These are phyloP conservation scores for Drechslerella coelobrocha DNA, from an alignment of 2,329 filamentous ascomycete genomes.

Conservation along the genomic window DNA sequence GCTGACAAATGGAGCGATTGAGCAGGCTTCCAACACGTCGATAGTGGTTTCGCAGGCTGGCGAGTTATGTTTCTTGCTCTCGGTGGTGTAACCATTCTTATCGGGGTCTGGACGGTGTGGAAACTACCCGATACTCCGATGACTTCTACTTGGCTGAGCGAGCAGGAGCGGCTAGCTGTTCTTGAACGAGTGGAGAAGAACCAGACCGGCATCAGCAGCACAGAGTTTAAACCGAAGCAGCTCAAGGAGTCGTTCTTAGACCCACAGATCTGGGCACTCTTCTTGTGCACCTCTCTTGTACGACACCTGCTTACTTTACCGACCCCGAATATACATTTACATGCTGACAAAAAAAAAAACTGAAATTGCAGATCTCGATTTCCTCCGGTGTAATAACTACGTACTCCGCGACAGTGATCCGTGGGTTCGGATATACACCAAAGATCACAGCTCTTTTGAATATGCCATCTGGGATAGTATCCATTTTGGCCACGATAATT, in stretches of 20 bases:
- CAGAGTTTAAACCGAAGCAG: slow-evolving; percentile 64
- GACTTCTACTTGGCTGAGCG: slow-evolving; percentile 59
- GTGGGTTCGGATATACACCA: slow-evolving; percentile 61
- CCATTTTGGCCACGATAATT: slow-evolving; percentile 64
- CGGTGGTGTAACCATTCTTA: slow-evolving; percentile 61
- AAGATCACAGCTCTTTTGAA: slow-evolving; percentile 64
- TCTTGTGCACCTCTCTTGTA: slow-evolving; percentile 63
- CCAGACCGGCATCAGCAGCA: slow-evolving; percentile 66
- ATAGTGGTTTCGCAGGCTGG: slow-evolving; percentile 59
- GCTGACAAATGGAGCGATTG: slow-evolving; percentile 26
- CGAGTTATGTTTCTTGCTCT: slow-evolving; percentile 64
- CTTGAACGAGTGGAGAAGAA: slow-evolving; percentile 66
- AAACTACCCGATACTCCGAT: slow-evolving; percentile 64
- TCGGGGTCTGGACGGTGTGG: slow-evolving; percentile 59
- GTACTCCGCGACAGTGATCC: slow-evolving; percentile 65
- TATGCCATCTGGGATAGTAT: slow-evolving; percentile 64
- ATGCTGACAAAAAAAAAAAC: slow-evolving; percentile 35
- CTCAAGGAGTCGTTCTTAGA: slow-evolving; percentile 64
- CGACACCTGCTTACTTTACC: slow-evolving; percentile 49
- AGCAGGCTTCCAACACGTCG: slow-evolving; percentile 63
- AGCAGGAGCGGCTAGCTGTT: slow-evolving; percentile 61
- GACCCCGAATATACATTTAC: slow-evolving; percentile 50
- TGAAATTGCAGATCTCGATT: slow-evolving; percentile 60
- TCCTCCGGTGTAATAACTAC: slow-evolving; percentile 65
- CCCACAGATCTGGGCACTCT: slow-evolving; percentile 64